Evolutionary conservation across 306 rosid species (phyloP).

Genomic region (Cicer pinnatifidum): DNA sequence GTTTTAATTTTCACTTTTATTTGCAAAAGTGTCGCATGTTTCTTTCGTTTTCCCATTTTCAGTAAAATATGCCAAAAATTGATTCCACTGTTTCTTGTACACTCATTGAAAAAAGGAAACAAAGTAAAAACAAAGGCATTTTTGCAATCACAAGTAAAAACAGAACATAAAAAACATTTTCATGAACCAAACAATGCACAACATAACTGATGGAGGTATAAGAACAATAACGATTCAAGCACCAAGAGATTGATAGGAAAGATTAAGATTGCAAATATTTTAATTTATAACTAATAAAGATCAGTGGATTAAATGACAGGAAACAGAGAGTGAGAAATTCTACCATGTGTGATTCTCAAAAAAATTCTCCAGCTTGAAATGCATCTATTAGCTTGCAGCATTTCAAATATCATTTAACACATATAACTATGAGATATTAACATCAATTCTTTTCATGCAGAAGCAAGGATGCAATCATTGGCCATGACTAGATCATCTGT

Average conservation of each 20-base stretch:
- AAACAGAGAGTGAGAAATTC: no score
- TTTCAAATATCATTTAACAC: conserved; percentile 8
- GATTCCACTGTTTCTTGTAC: background rate
- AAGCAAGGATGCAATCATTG: conserved; percentile 4
- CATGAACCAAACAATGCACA: background rate
- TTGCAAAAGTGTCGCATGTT: background rate
- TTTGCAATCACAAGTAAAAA: no score
- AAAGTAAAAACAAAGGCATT: background rate
- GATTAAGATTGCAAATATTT: background rate
- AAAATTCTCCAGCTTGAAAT: conserved; percentile 21
- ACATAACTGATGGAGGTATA: no score
- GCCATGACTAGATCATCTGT: conserved; percentile 24
- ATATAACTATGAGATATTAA: background rate
- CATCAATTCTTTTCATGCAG: conserved; percentile 1
- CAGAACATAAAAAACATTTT: background rate
- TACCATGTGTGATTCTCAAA: no score
- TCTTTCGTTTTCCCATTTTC: background rate
- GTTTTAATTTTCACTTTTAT: background rate
- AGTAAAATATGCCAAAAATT: background rate
- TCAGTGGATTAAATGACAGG: no score
- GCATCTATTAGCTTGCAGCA: background rate
- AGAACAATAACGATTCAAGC: background rate
- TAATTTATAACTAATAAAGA: background rate
- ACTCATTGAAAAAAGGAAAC: background rate
- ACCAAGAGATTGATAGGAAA: conserved; percentile 9